phyloP scores from a whole-genome alignment of 1,284 basidiomycete genomes.

The Ustilago cynodontis region DNA sequence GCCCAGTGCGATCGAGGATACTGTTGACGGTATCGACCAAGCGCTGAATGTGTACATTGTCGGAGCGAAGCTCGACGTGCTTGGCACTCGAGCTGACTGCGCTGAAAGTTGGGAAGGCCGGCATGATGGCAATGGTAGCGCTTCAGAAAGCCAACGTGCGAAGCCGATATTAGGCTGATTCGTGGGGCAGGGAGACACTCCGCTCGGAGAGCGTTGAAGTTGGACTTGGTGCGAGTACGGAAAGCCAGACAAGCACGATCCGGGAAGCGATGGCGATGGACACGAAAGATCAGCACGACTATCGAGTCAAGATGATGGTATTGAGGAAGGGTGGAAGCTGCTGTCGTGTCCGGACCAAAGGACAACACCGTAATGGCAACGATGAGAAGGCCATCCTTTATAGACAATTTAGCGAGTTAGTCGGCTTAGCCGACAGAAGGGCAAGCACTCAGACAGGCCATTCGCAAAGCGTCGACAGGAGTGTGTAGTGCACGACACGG shows the following conservation, averaged over 20 bases:
- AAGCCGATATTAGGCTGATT: neutral
- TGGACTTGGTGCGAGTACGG: neutral
- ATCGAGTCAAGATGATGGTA: neutral
- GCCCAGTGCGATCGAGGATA: conserved; percentile 21
- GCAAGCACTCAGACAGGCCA: neutral
- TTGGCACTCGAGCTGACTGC: conserved; percentile 18
- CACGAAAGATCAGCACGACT: neutral
- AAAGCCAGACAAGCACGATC: neutral
- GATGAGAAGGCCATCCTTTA: neutral
- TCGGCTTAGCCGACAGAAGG: neutral
- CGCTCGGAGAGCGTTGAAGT: neutral
- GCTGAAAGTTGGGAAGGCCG: conserved; percentile 29
- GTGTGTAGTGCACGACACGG: neutral
- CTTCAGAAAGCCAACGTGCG: neutral
- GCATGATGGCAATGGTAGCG: conserved; percentile 13
- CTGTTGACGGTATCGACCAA: conserved; percentile 18
- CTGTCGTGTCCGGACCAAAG: neutral
- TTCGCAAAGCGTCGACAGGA: neutral
- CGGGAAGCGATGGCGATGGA: neutral
- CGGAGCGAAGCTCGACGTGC: conserved; percentile 32
- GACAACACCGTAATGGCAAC: neutral
- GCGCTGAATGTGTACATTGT: conserved; percentile 27
- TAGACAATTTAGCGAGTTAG: neutral
- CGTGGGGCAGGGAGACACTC: neutral
- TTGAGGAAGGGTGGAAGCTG: neutral